A percentile compares a stretch with the other conserved stretches of the same genome.
Evolutionary conservation across 345 rosid genomes (phyloP).

Genomic region (Dipteronia sinensis): DNA sequence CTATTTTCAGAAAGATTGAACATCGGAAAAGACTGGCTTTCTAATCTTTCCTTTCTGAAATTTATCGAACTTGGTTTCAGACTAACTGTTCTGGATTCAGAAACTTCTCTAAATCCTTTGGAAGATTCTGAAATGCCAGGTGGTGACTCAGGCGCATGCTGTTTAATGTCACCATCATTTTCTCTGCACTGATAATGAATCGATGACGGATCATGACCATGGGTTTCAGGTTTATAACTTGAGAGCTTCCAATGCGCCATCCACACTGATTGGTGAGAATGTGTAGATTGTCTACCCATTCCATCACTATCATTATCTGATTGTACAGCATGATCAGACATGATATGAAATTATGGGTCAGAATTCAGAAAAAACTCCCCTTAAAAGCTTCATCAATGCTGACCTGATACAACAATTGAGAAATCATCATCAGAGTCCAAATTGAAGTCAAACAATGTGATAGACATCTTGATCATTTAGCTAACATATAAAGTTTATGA

Average conservation of each 20-base stretch:
- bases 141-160: constrained; percentile 26
- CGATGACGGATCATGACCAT: constrained; percentile 16
- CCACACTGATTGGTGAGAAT: constrained; percentile 55
- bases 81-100: constrained; percentile 24
- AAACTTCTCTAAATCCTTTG: constrained; percentile 26
- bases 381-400: constrained; percentile 19
- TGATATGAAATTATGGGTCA: constrained; percentile 21
- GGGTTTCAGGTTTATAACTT: constrained; percentile 24
- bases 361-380: not conserved
- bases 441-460: not conserved
- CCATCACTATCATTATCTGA: constrained; percentile 30
- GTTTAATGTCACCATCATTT: constrained; percentile 16
- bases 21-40: constrained; percentile 30
- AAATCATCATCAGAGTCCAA: constrained; percentile 16
- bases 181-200: constrained; percentile 14
- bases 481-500: not conserved
- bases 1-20: constrained; percentile 26
- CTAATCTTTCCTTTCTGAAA: constrained; percentile 30
- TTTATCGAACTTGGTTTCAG: constrained; percentile 19
- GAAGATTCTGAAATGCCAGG: constrained; percentile 20
- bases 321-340: constrained; percentile 39
- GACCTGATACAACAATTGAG: constrained; percentile 31
- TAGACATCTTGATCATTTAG: not conserved
- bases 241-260: constrained; percentile 64
- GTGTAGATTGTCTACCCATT: constrained; percentile 28